Evolutionary conservation across 2,329 filamentous ascomycete species (phyloP).

Genomic region (Pseudogymnoascus sp.): DNA sequence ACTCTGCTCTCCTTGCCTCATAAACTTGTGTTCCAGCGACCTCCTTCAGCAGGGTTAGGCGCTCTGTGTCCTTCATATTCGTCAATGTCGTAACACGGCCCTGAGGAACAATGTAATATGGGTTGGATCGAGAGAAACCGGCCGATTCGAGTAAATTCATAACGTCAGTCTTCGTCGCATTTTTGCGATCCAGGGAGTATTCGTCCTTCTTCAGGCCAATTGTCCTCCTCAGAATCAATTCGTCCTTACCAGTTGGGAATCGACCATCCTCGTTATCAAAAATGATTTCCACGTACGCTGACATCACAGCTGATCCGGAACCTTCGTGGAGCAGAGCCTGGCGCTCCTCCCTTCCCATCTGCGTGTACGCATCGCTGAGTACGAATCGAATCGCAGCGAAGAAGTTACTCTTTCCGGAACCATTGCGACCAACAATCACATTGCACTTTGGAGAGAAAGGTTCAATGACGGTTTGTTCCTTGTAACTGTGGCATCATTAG

Average conservation of each 20-base stretch:
- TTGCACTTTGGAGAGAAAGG: slow-evolving; percentile 97
- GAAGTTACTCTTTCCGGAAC: slow-evolving; percentile 98
- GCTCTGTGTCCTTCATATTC: slow-evolving; percentile 96
- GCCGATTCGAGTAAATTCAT: slow-evolving; percentile 93
- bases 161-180: slow-evolving; percentile 87
- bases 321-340: slow-evolving; percentile 96
- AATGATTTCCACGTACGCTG: slow-evolving; percentile 97
- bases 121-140: slow-evolving; percentile 93
- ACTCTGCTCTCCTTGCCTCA: slow-evolving; percentile 83
- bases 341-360: slow-evolving; percentile 91
- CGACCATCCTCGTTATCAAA: slow-evolving; percentile 97
- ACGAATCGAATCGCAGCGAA: slow-evolving; percentile 98
- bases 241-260: slow-evolving; percentile 86
- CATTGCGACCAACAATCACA: slow-evolving; percentile 98
- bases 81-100: slow-evolving; percentile 92
- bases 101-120: slow-evolving; percentile 98
- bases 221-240: slow-evolving; percentile 83
- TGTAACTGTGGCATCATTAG: slow-evolving; percentile 60
- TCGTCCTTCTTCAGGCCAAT: slow-evolving; percentile 98
- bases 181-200: slow-evolving; percentile 95
- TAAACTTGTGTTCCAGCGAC: slow-evolving; percentile 98
- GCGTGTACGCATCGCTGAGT: slow-evolving; percentile 92
- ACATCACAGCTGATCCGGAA: slow-evolving; percentile 95
- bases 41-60: slow-evolving; percentile 85
- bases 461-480: slow-evolving; percentile 97